Base-by-base conservation (phyloP, 768 basidiomycete species). In the Boletales sp. region DNA sequence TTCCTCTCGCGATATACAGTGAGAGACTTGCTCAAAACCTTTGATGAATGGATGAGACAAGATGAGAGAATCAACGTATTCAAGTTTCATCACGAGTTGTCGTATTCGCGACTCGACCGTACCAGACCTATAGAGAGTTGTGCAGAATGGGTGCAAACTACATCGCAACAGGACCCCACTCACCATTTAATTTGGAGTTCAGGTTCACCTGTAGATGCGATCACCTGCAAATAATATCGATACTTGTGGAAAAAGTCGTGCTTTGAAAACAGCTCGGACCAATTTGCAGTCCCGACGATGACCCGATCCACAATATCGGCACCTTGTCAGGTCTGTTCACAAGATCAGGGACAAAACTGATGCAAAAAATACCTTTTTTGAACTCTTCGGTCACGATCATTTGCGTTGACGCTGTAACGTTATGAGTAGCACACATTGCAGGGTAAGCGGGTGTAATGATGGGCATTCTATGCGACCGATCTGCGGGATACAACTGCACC, bases 401-500 rank as follows among this genome's bases (percentile, higher is more conserved):
- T 70, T 97, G 92, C 5, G 95, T 98, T 9, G 94, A 97, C 38
- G 83, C 81, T 45, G 93, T 94, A 52, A 98, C 94, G 61, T 98
- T 99, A 72, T 99, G 97, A 15, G 97, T 99, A 21, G 95, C 83
- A 68, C 95, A 98, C 95, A 99, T 99, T 7, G 95, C 86, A 40
- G 97, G 97, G 70, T 97, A 99, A 11, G 97, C 94, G 4, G 97
- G 97, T 2, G 97, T 99, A 60, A 99, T 98, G 62, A 99, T 97
- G 12, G 97, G 97, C 97, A 98, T 98, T 57, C 92, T 81, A 71
- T 99, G 97, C n/a, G 90, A 81, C 50, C 90, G 79, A 68, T 97
- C 94, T 52, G 82, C 82, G 5, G 93, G 93, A 67, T 95, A 97
- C 47, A 97, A 68, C 89, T 94, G 51, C 18, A 35, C n/a, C 43